These are phyloP conservation scores for Emergomyces orientalis DNA, from an alignment of 2,329 filamentous ascomycete species.

Conservation along the genomic window DNA sequence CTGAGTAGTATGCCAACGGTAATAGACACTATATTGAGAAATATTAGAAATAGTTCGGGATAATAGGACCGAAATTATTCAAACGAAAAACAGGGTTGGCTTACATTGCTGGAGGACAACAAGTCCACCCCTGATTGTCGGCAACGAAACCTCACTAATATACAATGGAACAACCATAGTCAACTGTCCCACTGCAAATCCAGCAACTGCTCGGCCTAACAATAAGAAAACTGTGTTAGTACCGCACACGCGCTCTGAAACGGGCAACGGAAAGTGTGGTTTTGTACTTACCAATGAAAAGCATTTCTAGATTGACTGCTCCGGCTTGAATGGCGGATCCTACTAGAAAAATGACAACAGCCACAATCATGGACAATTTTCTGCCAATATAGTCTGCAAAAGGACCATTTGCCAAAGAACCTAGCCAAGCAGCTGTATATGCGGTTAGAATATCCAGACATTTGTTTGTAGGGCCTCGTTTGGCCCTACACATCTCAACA, in stretches of 20 bases:
- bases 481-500: not conserved
- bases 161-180: slow-evolving; percentile 45
- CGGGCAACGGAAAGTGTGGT: not conserved
- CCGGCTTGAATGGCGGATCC: slow-evolving; percentile 42
- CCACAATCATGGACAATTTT: slow-evolving; percentile 44
- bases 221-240: not conserved
- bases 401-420: slow-evolving; percentile 40
- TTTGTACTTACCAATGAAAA: slow-evolving; percentile 33
- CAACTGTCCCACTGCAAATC: slow-evolving; percentile 36
- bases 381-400: slow-evolving; percentile 45
- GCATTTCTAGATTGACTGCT: slow-evolving; percentile 33
- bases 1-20: slow-evolving; percentile 32
- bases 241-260: not conserved
- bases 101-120: slow-evolving; percentile 33
- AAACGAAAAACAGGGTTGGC: slow-evolving; percentile 6
- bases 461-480: not conserved
- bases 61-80: not conserved
- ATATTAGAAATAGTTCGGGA: not conserved
- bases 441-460: not conserved
- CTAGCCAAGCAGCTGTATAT: slow-evolving; percentile 39
- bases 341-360: slow-evolving; percentile 44
- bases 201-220: slow-evolving; percentile 36
- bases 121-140: slow-evolving; percentile 30
- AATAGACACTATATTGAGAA: slow-evolving; percentile 36
- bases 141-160: slow-evolving; percentile 43